Evolutionary conservation across 2,329 filamentous ascomycete species (phyloP).

Genomic region (Tolypocladium nubicola): DNA sequence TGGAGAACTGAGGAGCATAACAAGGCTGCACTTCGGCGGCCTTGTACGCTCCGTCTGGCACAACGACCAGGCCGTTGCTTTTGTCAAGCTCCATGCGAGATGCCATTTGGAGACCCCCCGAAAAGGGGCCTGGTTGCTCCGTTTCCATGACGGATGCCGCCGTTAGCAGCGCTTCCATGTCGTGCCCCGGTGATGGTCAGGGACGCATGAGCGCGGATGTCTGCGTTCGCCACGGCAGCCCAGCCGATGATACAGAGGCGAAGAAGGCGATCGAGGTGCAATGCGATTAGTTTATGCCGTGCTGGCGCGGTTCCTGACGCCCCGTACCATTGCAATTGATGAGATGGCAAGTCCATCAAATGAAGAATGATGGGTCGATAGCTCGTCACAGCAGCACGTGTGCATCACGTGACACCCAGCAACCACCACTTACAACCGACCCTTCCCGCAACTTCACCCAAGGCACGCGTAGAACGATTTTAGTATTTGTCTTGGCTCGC

Average conservation of each 20-base stretch:
- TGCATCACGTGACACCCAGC: neutral
- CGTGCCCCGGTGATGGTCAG: neutral
- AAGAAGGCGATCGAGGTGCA: neutral
- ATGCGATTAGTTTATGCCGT: neutral
- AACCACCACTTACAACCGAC: no score
- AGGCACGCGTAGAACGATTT: neutral
- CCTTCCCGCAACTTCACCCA: neutral
- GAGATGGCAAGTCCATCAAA: neutral
- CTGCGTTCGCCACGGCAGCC: neutral
- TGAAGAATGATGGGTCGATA: neutral
- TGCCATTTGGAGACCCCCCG: neutral
- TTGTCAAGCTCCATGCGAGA: neutral
- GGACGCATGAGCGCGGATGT: neutral
- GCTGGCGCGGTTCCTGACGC: neutral
- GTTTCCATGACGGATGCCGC: neutral
- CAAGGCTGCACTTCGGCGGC: neutral
- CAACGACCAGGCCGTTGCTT: neutral
- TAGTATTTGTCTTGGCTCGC: neutral
- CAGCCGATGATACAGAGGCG: neutral
- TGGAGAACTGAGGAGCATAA: conserved; percentile 20
- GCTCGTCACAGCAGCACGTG: neutral
- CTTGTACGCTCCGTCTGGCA: neutral
- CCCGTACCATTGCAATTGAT: neutral
- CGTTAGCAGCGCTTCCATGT: neutral
- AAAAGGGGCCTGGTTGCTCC: no score